Base-by-base conservation (phyloP, 192 early-diverging fungal genomes). In the Backusella tarrabulga region DNA sequence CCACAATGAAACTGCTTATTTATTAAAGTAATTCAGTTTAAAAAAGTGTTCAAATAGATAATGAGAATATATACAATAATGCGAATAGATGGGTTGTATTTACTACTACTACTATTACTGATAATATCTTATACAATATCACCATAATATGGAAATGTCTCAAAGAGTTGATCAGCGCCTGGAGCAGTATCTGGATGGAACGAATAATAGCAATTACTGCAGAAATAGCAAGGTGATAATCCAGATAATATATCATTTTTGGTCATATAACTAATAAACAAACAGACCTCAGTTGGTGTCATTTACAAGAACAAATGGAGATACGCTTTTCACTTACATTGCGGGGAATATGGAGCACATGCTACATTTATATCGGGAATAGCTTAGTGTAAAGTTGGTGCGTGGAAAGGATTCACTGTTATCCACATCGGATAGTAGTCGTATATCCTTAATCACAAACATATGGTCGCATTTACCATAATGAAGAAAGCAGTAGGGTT, bases 301-400 rank as follows among this genome's bases (percentile, higher is more conserved):
- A 11, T 66, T 8, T 14, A 21, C 19, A 29, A 23, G 23, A 54
- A 32, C 32, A 32, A 21, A n/a, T 1, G 23, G 52, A 23, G 6
- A n/a, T 4, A 42, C 9, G 15, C 11, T 63, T 11, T 14, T 17
- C 14, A 67, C 74, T 68, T 68, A 75, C 74, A 21, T 68, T 23
- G 74, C 74, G 23, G 74, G 74, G 42, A 67, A 75, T 29, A 67
- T 34, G 6, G 63, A 32, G 68, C 74, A 75, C 42, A 75, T 68
- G 11, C 17, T 42, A 17, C 74, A 75, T 32, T 75, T 75, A 3
- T 68, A 75, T 3, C 74, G 63, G 8, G 32, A 19, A 50, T 67
- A 75, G 46, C 17, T 75, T 6, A 38, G 34, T 7, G 14, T 68
- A 34, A 19, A 52, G 3, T 23, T 32, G 17, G 63, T 66, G 9